phyloP scores from a whole-genome alignment of 495 filamentous ascomycete species.

The Friedmanniomyces simplex region DNA sequence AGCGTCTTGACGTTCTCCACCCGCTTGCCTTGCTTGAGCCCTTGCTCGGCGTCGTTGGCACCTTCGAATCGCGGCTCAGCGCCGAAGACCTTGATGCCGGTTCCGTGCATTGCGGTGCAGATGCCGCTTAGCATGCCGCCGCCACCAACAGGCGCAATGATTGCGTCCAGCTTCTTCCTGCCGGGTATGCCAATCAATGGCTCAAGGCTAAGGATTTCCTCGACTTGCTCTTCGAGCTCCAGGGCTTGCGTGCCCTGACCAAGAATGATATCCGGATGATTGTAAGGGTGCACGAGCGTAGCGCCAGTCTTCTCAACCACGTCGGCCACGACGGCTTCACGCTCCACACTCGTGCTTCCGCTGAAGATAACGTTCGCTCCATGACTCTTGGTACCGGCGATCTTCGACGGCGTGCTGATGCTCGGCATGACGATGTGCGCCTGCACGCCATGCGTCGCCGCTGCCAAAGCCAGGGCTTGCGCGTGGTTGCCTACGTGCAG shows the following conservation, averaged over 20 bases:
- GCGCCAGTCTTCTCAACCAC: slow-evolving; percentile 63
- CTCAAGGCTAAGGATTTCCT: slow-evolving; percentile 36
- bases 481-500: slow-evolving; percentile 72
- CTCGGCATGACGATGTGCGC: slow-evolving; percentile 85
- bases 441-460: slow-evolving; percentile 50
- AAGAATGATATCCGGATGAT: slow-evolving; percentile 81
- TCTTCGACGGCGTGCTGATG: slow-evolving; percentile 75
- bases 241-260: slow-evolving; percentile 83
- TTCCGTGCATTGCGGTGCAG: slow-evolving; percentile 61
- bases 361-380: slow-evolving; percentile 73
- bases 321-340: slow-evolving; percentile 61
- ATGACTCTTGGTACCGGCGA: slow-evolving; percentile 66
- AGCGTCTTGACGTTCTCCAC: slow-evolving; percentile 57
- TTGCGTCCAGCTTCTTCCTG: slow-evolving; percentile 50
- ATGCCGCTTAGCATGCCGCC: slow-evolving; percentile 81
- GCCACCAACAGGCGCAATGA: slow-evolving; percentile 79
- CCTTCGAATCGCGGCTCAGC: slow-evolving; percentile 79
- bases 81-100: slow-evolving; percentile 67
- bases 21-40: slow-evolving; percentile 49
- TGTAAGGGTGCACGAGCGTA: slow-evolving; percentile 75
- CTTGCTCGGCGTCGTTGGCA: slow-evolving; percentile 69
- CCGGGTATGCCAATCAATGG: slow-evolving; percentile 11
- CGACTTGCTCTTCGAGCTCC: slow-evolving; percentile 68
- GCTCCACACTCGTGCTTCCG: slow-evolving; percentile 68
- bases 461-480: slow-evolving; percentile 84